phyloP scores from a whole-genome alignment of 2,329 filamentous ascomycete species.

The Microcyclosporella mali region DNA sequence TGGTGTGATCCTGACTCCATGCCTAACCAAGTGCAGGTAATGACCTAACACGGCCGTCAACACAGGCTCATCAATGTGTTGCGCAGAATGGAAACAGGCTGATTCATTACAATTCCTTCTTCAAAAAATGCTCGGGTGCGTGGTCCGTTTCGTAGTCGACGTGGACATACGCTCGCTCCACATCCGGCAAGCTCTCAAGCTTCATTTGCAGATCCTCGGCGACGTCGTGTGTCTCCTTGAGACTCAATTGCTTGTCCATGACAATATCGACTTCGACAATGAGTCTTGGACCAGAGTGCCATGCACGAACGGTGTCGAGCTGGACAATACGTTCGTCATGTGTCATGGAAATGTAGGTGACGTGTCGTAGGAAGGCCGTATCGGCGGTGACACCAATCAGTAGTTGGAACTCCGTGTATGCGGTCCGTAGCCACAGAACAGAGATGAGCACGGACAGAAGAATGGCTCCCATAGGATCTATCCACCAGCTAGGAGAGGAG shows the following conservation, averaged over 20 bases:
- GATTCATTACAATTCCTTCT: conserved; percentile 52
- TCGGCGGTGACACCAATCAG: conserved; percentile 85
- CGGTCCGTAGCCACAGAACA: conserved; percentile 74
- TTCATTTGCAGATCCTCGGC: conserved; percentile 93
- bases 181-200: conserved; percentile 81
- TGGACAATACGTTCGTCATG: conserved; percentile 74
- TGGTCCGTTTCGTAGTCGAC: conserved; percentile 96
- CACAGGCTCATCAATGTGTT: no score
- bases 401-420: conserved; percentile 82
- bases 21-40: no score
- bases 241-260: conserved; percentile 69
- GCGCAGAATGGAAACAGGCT: neutral
- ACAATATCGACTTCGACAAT: conserved; percentile 96
- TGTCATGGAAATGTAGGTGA: conserved; percentile 91
- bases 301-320: conserved; percentile 92
- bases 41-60: no score
- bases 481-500: conserved; percentile 69
- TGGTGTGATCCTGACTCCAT: no score
- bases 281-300: conserved; percentile 79
- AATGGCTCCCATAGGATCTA: conserved; percentile 88
- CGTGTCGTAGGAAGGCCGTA: conserved; percentile 80
- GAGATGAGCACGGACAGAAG: conserved; percentile 73
- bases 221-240: conserved; percentile 81
- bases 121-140: conserved; percentile 75
- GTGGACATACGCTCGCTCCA: conserved; percentile 92